Evolutionary conservation across 2,329 filamentous ascomycete genomes (phyloP).

Genomic region (Graphiopsis chlorocephala): DNA sequence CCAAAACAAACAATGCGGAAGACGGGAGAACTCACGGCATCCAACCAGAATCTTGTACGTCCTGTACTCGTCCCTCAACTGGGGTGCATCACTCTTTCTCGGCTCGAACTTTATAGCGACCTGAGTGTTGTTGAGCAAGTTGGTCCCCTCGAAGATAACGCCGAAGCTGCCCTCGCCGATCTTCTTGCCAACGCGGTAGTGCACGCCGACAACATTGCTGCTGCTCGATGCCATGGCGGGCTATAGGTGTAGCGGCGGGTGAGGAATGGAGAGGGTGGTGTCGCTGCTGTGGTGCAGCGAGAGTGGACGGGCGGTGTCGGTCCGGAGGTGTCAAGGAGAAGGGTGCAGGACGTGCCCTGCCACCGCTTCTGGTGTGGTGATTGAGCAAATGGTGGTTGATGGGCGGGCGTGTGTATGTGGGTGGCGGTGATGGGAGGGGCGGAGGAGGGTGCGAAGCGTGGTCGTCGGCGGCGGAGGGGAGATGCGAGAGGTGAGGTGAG

Average conservation of each 20-base stretch:
- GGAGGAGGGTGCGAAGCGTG: background rate
- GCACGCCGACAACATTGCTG: slow-evolving; percentile 96
- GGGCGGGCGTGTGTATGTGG: background rate
- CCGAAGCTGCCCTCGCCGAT: slow-evolving; percentile 98
- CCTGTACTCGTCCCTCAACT: slow-evolving; percentile 95
- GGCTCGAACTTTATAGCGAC: slow-evolving; percentile 99
- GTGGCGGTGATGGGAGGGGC: slow-evolving; percentile 5
- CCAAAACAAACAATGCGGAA: slow-evolving; percentile 8
- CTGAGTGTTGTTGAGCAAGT: slow-evolving; percentile 97
- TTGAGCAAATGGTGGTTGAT: slow-evolving; percentile 6
- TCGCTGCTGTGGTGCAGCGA: background rate
- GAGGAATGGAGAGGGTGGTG: slow-evolving; percentile 16
- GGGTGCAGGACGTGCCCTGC: slow-evolving; percentile 15
- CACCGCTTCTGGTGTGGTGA: slow-evolving; percentile 13
- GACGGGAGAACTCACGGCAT: slow-evolving; percentile 72
- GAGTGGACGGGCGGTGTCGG: background rate
- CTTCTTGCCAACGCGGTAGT: slow-evolving; percentile 98
- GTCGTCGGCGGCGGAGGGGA: background rate
- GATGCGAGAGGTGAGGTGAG: background rate
- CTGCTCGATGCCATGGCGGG: slow-evolving; percentile 74
- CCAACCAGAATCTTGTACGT: slow-evolving; percentile 99
- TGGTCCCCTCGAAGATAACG: slow-evolving; percentile 98
- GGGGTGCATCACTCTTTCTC: slow-evolving; percentile 95
- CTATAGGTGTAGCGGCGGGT: slow-evolving; percentile 19
- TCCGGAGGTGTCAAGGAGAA: slow-evolving; percentile 6